Evolutionary conservation across 345 rosid genomes (phyloP), one percentile per base, ranked within the genome.

Genomic region (Euphorbia pulcherrima): DNA sequence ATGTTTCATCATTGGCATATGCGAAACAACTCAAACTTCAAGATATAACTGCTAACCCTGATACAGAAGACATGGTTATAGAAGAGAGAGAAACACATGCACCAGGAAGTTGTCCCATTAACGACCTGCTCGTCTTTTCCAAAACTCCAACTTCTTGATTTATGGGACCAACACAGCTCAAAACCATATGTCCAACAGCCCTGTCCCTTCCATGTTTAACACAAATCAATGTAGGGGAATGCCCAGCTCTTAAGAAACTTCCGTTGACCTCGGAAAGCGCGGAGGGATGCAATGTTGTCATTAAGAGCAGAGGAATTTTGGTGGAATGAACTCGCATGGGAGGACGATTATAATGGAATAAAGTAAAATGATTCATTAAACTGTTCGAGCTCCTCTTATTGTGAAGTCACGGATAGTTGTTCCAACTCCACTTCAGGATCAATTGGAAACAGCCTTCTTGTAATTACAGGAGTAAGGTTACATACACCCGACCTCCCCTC

Each of bases 181-280:
- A 57, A 68, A 68, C 74, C 60, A 72, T 80, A 69, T 74, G 68
- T 37, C 1, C 64, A 55, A 12, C 47, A 37, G 55, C 60, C 20
- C 51, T 77, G 48, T 71, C 77, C 54, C 61, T 80, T 28, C 54
- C 61, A 8, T 33, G 44, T 55, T 55, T 76, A 26, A 40, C 59
- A 12, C 3, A 18, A 5, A 65, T 60, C 4, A 10, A 28, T 8
- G 70, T 73, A 12, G 0, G 2, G 2, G 12, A 11, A 16, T 77
- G 79, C 37, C 74, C 62, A 60, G 29, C 18, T 21, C 76, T 73
- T 12, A 67, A 21, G 72, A 73, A 57, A 59, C 80, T 80, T 47
- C 76, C 80, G 23, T 60, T 72, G 9, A 30, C 62, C 62, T 69
- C 68, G 4, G 20, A 39, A 30, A 60, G 75, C 14, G 76, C 75